These are phyloP conservation scores for Macrolepiota fuliginosa DNA, from an alignment of 768 basidiomycete species.

Conservation along the genomic window DNA sequence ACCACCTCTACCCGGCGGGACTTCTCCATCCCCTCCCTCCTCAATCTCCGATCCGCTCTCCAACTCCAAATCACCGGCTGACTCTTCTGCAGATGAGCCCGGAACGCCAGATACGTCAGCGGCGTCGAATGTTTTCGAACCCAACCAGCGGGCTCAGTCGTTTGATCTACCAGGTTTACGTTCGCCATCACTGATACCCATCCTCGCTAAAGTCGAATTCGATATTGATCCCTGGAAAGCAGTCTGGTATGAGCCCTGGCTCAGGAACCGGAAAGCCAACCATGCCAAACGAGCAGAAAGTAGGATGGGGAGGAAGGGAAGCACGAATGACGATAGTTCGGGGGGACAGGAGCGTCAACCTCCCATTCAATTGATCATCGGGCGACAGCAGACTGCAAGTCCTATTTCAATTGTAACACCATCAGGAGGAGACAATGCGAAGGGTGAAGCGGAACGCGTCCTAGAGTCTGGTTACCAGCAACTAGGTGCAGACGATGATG, in stretches of 20 bases:
- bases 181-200: conserved; percentile 67
- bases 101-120: conserved; percentile 57
- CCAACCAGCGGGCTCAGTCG: conserved; percentile 34
- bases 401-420: conserved; percentile 26
- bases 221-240: conserved; percentile 84
- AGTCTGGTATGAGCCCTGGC: conserved; percentile 85
- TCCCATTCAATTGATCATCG: conserved; percentile 53
- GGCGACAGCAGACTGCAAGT: conserved; percentile 42
- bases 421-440: conserved; percentile 4
- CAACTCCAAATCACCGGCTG: conserved; percentile 44
- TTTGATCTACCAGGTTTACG: conserved; percentile 66
- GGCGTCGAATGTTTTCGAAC: conserved; percentile 27
- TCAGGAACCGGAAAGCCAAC: conserved; percentile 59
- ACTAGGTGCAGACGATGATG: conserved; percentile 28
- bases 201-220: conserved; percentile 94
- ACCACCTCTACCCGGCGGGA: conserved; percentile 36
- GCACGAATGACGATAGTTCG: conserved; percentile 17
- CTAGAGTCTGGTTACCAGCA: conserved; percentile 29
- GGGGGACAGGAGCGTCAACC: conserved; percentile 26
- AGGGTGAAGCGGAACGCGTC: conserved; percentile 14
- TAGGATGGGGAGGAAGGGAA: conserved; percentile 20
- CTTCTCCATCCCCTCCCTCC: conserved; percentile 55
- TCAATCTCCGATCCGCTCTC: conserved; percentile 47
- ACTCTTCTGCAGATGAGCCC: conserved; percentile 42
- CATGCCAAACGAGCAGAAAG: conserved; percentile 58